Evolutionary conservation across 1,139 yeast genomes (phyloP).

Genomic region (Sugiyamaella castrensis): DNA sequence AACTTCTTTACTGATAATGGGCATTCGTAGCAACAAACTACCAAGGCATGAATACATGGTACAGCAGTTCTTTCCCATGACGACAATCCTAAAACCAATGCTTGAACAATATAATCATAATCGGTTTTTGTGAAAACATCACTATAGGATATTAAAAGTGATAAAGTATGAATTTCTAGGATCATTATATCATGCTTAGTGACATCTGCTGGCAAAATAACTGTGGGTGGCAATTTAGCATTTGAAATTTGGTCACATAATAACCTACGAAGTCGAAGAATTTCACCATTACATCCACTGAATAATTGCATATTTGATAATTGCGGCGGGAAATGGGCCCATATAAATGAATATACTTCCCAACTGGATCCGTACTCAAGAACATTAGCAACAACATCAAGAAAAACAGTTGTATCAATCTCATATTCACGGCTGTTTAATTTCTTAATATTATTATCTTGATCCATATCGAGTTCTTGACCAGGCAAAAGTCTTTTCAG

Average conservation of each 20-base stretch:
- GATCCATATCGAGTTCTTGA: slow-evolving; percentile 16
- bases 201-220: slow-evolving; percentile 46
- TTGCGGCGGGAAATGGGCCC: slow-evolving; percentile 73
- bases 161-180: slow-evolving; percentile 60
- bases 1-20: slow-evolving; percentile 71
- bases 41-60: slow-evolving; percentile 72
- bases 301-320: slow-evolving; percentile 61
- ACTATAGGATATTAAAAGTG: slow-evolving; percentile 68
- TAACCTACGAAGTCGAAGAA: slow-evolving; percentile 47
- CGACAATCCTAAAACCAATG: slow-evolving; percentile 61
- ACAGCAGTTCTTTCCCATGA: slow-evolving; percentile 80
- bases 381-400: slow-evolving; percentile 49
- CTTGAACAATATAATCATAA: slow-evolving; percentile 64
- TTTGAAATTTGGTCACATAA: slow-evolving; percentile 59
- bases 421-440: slow-evolving; percentile 24
- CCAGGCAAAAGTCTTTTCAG: slow-evolving; percentile 25
- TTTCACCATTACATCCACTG: slow-evolving; percentile 43
- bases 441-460: slow-evolving; percentile 2
- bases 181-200: slow-evolving; percentile 65
- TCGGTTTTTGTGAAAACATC: slow-evolving; percentile 56
- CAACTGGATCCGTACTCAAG: slow-evolving; percentile 56
- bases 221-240: slow-evolving; percentile 40
- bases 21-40: slow-evolving; percentile 76
- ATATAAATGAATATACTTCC: slow-evolving; percentile 65
- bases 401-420: slow-evolving; percentile 53